These are phyloP conservation scores for Austroboletus novae-zelandiae DNA, from an alignment of 1,284 basidiomycete genomes.

Conservation along the genomic window DNA sequence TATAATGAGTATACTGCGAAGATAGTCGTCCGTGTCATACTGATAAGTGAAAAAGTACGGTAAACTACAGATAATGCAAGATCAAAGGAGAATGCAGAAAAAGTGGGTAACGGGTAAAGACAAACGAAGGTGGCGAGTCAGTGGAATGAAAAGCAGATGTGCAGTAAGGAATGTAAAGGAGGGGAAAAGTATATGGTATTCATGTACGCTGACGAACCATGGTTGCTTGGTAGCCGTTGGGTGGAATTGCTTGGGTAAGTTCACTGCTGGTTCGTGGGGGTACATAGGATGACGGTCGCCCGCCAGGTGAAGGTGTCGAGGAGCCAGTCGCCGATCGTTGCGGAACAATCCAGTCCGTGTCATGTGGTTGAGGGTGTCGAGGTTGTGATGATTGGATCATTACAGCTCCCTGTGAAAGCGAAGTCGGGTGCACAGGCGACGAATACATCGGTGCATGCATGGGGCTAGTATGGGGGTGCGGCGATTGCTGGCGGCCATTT, in stretches of 20 bases:
- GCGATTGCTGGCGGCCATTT: constrained; percentile 45
- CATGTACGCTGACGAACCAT: constrained; percentile 53
- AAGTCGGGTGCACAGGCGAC: constrained; percentile 35
- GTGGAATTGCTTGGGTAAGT: constrained; percentile 37
- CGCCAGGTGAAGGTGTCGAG: constrained; percentile 42
- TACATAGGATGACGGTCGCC: constrained; percentile 57
- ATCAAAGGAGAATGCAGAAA: constrained; percentile 30
- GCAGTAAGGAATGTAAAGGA: constrained; percentile 16
- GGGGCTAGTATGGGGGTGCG: constrained; percentile 37
- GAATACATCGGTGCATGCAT: constrained; percentile 44
- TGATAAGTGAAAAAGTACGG: constrained; percentile 38
- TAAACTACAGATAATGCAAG: constrained; percentile 43
- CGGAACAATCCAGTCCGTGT: constrained; percentile 49
- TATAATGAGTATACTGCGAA: constrained; percentile 49
- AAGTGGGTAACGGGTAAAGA: constrained; percentile 8
- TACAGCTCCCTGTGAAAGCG: constrained; percentile 41
- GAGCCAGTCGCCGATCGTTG: constrained; percentile 42
- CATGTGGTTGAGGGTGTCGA: constrained; percentile 38
- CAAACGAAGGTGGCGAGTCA: constrained; percentile 27
- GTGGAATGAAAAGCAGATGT: constrained; percentile 25
- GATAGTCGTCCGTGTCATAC: constrained; percentile 44
- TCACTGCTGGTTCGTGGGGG: constrained; percentile 50
- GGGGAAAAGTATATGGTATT: constrained; percentile 1
- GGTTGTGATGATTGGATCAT: constrained; percentile 43
- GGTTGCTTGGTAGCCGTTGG: constrained; percentile 47